A percentile compares a stretch with the other conserved stretches of the same genome.
Evolutionary conservation across 2,329 filamentous ascomycete species (phyloP).

Genomic region (Thermochaetoides dissita): DNA sequence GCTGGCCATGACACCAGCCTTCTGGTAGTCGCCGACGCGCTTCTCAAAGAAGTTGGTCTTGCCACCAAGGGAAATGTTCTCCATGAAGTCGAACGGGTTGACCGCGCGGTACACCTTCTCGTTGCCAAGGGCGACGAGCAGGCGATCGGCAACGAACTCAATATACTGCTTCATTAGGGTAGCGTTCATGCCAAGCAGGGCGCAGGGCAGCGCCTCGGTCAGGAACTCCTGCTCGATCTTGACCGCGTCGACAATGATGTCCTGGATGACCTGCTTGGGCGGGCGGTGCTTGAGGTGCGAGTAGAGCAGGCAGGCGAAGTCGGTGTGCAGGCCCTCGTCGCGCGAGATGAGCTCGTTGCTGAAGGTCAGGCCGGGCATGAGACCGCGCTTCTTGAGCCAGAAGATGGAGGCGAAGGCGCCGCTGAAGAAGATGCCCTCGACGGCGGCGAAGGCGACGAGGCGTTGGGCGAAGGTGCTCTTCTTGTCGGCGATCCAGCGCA

Average conservation of each 20-base stretch:
- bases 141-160: slow-evolving; percentile 94
- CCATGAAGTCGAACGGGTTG: slow-evolving; percentile 99
- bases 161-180: slow-evolving; percentile 99
- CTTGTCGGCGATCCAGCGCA: slow-evolving; percentile 87
- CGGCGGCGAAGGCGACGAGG: slow-evolving; percentile 89
- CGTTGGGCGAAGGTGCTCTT: slow-evolving; percentile 91
- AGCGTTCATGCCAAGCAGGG: slow-evolving; percentile 92
- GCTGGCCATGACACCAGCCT: slow-evolving; percentile 95
- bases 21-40: slow-evolving; percentile 98
- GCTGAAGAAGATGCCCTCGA: slow-evolving; percentile 99
- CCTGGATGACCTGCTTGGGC: slow-evolving; percentile 62
- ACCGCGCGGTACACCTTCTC: slow-evolving; percentile 81
- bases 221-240: slow-evolving; percentile 94
- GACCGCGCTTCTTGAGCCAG: slow-evolving; percentile 99
- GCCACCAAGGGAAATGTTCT: slow-evolving; percentile 95
- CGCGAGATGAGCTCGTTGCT: slow-evolving; percentile 99
- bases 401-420: slow-evolving; percentile 98
- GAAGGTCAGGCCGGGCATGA: slow-evolving; percentile 97
- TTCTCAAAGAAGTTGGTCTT: slow-evolving; percentile 99
- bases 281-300: slow-evolving; percentile 93
- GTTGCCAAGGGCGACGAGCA: slow-evolving; percentile 85
- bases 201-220: slow-evolving; percentile 84
- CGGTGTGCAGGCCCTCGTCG: slow-evolving; percentile 97
- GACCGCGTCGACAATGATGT: slow-evolving; percentile 90
- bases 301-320: slow-evolving; percentile 95